These are phyloP conservation scores for Postia placenta DNA, from an alignment of 768 basidiomycete species.

Conservation along the genomic window DNA sequence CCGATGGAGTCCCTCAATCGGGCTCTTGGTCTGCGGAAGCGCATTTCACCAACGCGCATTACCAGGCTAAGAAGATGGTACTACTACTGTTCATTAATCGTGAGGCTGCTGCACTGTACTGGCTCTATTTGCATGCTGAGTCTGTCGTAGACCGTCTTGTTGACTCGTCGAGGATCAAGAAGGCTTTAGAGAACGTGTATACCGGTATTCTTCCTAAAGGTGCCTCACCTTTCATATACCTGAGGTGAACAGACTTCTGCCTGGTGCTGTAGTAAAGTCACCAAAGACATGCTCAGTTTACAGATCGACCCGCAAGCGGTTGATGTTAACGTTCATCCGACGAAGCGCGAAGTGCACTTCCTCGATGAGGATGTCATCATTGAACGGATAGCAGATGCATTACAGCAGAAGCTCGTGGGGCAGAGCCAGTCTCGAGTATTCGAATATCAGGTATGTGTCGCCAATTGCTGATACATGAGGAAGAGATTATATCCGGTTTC, in stretches of 20 bases:
- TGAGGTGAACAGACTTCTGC: constrained; percentile 52
- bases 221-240: constrained; percentile 83
- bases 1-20: constrained; percentile 23
- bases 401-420: constrained; percentile 60
- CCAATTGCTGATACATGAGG: not conserved
- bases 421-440: constrained; percentile 57
- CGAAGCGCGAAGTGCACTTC: constrained; percentile 95
- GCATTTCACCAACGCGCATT: constrained; percentile 82
- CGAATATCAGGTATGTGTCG: constrained; percentile 56
- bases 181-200: constrained; percentile 84
- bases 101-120: constrained; percentile 31
- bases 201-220: constrained; percentile 85
- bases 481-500: not conserved
- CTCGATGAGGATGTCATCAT: constrained; percentile 85
- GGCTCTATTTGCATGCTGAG: not conserved
- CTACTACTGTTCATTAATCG: constrained; percentile 95
- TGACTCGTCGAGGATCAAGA: constrained; percentile 81
- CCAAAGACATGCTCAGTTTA: too few relatives aligned
- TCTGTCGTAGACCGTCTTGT: constrained; percentile 76
- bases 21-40: constrained; percentile 67
- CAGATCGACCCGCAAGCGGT: constrained; percentile 81
- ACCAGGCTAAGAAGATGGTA: constrained; percentile 79
- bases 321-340: constrained; percentile 97
- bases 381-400: constrained; percentile 63
- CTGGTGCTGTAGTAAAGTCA: constrained; percentile 29